Conservation (phyloP, 139 green algal species). For the Volvox africanus region DNA sequence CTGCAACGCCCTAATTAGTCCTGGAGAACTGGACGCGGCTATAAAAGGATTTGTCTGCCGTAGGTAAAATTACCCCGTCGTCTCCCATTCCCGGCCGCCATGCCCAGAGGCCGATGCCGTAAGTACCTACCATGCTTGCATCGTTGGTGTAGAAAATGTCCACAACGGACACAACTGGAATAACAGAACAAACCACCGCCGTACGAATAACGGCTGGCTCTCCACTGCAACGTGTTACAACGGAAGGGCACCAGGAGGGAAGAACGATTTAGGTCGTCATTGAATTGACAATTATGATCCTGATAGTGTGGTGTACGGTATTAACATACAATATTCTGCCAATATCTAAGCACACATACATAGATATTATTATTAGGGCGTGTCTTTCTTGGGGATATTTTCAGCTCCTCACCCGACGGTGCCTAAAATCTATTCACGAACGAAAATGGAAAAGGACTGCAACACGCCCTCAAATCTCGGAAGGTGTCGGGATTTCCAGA, state of each 20-base stretch:
- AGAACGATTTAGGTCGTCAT: background rate
- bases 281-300: background rate
- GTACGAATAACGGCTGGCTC: background rate
- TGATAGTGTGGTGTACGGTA: background rate
- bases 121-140: background rate
- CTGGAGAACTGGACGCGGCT: background rate
- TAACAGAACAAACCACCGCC: background rate
- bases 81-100: background rate
- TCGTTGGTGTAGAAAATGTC: constrained; percentile 33
- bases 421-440: too few relatives aligned
- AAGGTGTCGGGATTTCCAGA: too few relatives aligned
- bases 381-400: too few relatives aligned
- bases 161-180: background rate
- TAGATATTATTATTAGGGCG: too few relatives aligned
- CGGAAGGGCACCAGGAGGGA: background rate
- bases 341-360: too few relatives aligned
- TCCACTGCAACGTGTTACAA: background rate
- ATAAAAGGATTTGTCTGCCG: too few relatives aligned
- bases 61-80: too few relatives aligned
- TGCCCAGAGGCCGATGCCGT: background rate
- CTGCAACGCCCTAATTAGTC: background rate
- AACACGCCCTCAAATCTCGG: too few relatives aligned
- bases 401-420: too few relatives aligned
- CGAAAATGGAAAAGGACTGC: too few relatives aligned
- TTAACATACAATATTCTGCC: too few relatives aligned